Base-by-base conservation (phyloP, 192 early-diverging fungal genomes). In the Pilaira anomala region DNA sequence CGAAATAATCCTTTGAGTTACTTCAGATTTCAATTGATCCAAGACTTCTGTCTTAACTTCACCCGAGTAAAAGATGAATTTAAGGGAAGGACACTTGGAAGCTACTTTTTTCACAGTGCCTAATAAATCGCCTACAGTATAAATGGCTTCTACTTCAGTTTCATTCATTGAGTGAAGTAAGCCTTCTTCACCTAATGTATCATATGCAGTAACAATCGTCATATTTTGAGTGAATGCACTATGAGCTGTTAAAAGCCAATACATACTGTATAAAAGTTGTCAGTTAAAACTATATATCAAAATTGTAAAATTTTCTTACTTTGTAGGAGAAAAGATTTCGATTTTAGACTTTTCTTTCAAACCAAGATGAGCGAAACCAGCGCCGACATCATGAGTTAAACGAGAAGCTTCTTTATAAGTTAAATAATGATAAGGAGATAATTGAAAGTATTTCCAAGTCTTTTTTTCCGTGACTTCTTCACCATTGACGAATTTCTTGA, bases 201-300 rank as follows among this genome's bases (percentile, higher is more conserved):
- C 88, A 70, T 89, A 90, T n/a, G 94, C 90, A 21, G 94, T 96
- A 13, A 91, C 86, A 66, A 96, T 89, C 36, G 86, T 81, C 65
- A 92, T 64, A 29, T 61, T 78, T 78, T 93, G 91, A 39, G 87
- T 83, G 59, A 85, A 93, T 46, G 95, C 85, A 50, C 92, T 92
- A 14, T 91, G 81, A 33, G 87, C 86, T 21, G 79, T 69, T 49
- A 87, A 66, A 58, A 85, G 79, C 85, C 86, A 92, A 68, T 87
- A 79, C 50, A 75, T 63, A 68, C 78, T 78, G 75, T 30, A 22
- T 33, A 21, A 9, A 54, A n/a, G n/a, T n/a, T n/a, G n/a, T n/a
- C n/a, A n/a, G n/a, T n/a, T n/a, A n/a, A n/a, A n/a, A n/a, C 19
- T 49, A 29, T 9, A 50, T 22, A 28, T 16, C 25, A 52, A 6